Percentiles rank a stretch among this genome's conserved stretches.
These are phyloP conservation scores for Russula foetens DNA, from an alignment of 768 basidiomycete genomes.

Conservation along the genomic window DNA sequence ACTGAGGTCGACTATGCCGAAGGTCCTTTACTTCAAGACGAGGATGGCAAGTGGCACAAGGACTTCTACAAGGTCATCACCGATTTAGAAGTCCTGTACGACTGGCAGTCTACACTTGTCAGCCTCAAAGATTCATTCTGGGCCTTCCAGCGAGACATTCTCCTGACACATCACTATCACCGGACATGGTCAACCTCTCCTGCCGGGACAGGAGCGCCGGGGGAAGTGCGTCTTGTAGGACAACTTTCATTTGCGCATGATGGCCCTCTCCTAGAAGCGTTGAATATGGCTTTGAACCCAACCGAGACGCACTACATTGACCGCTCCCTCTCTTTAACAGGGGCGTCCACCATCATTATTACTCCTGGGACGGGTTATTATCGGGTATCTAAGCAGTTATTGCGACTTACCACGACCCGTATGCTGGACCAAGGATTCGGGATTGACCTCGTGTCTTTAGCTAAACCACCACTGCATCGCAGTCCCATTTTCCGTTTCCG, in stretches of 20 bases:
- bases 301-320: slow-evolving; percentile 95
- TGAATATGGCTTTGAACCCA: slow-evolving; percentile 88
- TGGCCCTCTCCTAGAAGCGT: slow-evolving; percentile 89
- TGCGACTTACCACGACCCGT: slow-evolving; percentile 87
- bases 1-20: slow-evolving; percentile 76
- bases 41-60: slow-evolving; percentile 78
- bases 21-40: slow-evolving; percentile 69
- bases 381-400: slow-evolving; percentile 80
- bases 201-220: slow-evolving; percentile 31
- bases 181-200: slow-evolving; percentile 38
- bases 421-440: slow-evolving; percentile 92
- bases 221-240: slow-evolving; percentile 65
- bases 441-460: slow-evolving; percentile 78
- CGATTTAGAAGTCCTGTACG: slow-evolving; percentile 79
- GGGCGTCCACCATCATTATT: slow-evolving; percentile 72
- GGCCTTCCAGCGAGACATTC: slow-evolving; percentile 87
- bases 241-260: slow-evolving; percentile 83
- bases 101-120: slow-evolving; percentile 84
- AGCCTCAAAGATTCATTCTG: slow-evolving; percentile 84
- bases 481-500: slow-evolving; percentile 90
- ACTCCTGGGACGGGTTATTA: slow-evolving; percentile 95
- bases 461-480: slow-evolving; percentile 87
- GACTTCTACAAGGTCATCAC: slow-evolving; percentile 96
- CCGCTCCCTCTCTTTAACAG: slow-evolving; percentile 85
- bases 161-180: slow-evolving; percentile 84